A percentile compares a stretch with the other conserved stretches of the same genome.
phyloP scores from a whole-genome alignment of 2,329 filamentous ascomycete genomes.

The Cladophialophora carrionii region DNA sequence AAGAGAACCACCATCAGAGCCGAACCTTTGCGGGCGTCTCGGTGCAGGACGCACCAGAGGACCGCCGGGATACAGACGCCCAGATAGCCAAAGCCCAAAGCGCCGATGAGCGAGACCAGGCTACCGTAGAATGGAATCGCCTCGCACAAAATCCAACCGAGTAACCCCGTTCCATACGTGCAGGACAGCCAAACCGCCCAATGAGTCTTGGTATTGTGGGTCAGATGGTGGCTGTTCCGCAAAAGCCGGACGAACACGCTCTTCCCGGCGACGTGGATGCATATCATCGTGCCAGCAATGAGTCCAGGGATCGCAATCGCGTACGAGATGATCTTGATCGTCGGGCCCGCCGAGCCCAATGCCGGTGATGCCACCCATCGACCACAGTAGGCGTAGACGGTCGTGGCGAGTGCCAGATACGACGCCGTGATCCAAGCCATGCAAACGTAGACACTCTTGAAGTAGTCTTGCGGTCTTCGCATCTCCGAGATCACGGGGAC shows the following conservation, averaged over 20 bases:
- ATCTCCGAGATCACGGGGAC: neutral
- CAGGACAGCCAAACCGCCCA: neutral
- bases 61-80: neutral
- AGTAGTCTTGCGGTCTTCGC: neutral
- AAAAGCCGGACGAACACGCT: neutral
- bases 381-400: neutral
- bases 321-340: neutral
- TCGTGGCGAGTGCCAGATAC: neutral
- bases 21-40: neutral
- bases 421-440: neutral
- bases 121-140: neutral
- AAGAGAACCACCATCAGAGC: neutral
- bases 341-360: neutral
- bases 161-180: neutral
- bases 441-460: neutral
- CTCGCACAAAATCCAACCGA: neutral
- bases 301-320: neutral
- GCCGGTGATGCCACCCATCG: neutral
- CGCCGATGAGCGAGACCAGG: neutral
- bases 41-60: neutral
- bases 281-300: neutral
- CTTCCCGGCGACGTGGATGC: neutral
- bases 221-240: neutral
- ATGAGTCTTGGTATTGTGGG: neutral
- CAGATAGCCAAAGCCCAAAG: neutral